phyloP scores from a whole-genome alignment of 148 eudicot genomes.

The Suaeda aralocaspica region DNA sequence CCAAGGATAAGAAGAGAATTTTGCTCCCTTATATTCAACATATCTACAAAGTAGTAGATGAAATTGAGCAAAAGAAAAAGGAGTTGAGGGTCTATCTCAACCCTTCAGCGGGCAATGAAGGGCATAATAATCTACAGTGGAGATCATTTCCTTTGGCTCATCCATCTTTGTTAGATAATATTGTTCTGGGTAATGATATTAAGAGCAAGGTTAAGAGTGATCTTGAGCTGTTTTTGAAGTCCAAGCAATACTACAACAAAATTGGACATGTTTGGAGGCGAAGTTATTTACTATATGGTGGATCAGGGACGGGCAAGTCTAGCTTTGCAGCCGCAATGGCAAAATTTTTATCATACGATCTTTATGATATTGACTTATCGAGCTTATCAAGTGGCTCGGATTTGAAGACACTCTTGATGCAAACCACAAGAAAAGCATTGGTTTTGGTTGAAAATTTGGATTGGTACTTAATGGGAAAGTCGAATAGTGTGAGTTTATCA shows the following conservation, averaged over 20 bases:
- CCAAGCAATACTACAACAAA: slow-evolving; percentile 55
- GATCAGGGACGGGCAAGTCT: slow-evolving; percentile 67
- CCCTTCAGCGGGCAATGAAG: slow-evolving; percentile 21
- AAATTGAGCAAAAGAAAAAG: slow-evolving; percentile 46
- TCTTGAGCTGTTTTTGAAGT: slow-evolving; percentile 52
- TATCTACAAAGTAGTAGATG: slow-evolving; percentile 51
- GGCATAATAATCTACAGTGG: slow-evolving; percentile 39
- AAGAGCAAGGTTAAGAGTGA: slow-evolving; percentile 57
- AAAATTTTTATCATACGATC: slow-evolving; percentile 45
- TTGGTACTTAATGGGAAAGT: slow-evolving; percentile 35
- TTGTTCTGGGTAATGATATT: slow-evolving; percentile 46
- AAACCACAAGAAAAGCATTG: slow-evolving; percentile 47
- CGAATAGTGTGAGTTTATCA: slow-evolving; percentile 46
- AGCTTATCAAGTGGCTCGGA: slow-evolving; percentile 44
- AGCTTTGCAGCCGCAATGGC: slow-evolving; percentile 66
- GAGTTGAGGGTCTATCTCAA: slow-evolving; percentile 42
- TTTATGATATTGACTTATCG: slow-evolving; percentile 52
- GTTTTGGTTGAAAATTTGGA: slow-evolving; percentile 66
- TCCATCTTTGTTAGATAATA: slow-evolving; percentile 58
- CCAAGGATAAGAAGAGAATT: slow-evolving; percentile 50
- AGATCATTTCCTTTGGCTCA: slow-evolving; percentile 48
- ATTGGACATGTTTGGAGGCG: slow-evolving; percentile 67
- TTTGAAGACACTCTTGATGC: slow-evolving; percentile 48
- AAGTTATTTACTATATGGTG: slow-evolving; percentile 57
- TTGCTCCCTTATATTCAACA: slow-evolving; percentile 53